Base-by-base conservation (phyloP, 1,139 yeast genomes). In the Diutina mesorugosa region DNA sequence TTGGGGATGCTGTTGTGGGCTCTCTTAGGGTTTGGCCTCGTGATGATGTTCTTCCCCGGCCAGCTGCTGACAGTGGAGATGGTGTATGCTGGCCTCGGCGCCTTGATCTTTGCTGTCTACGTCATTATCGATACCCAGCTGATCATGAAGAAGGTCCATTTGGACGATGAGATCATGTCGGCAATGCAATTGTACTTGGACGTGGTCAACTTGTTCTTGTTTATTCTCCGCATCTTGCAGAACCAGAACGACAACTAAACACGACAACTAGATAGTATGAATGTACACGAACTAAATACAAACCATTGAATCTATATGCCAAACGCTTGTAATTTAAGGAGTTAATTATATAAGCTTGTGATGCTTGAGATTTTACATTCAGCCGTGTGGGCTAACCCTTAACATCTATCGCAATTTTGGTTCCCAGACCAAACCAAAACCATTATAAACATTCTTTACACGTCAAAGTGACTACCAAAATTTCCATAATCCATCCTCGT, bases 81-180 rank as follows among this genome's bases (percentile, higher is more conserved):
- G 62, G 71, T 84, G 5, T 89, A 87, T 70, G 81, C 91, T 47
- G 80, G 83, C 58, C 67, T 85, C 55, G 96, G 95, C 16, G 93
- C 95, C 4, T 65, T 85, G 47, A 71, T 90, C 6, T 90, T 90
- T 69, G 76, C 87, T 28, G 79, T 84, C 8, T 90, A 87, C 67
- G 80, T 90, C 57, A 70, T 90, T 58, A 81, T 89, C 56, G 97
- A 90, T 68, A 90, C 96, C 32, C 96, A 90, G 70, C 70, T 82
- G 61, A 80, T 93, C 56, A 79, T 90, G 81, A 86, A 88, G 65
- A 85, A 84, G 58, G 86, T 80, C 63, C 87, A 87, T 65, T 85
- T 95, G 59, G 97, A 88, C 62, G 97, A 90, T 64, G 96, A 89
- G 63, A 79, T 91, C 21, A 82, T 87, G 35, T 90, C 95, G 56